phyloP scores from a whole-genome alignment of 306 rosid species.

The Alnus rubra region DNA sequence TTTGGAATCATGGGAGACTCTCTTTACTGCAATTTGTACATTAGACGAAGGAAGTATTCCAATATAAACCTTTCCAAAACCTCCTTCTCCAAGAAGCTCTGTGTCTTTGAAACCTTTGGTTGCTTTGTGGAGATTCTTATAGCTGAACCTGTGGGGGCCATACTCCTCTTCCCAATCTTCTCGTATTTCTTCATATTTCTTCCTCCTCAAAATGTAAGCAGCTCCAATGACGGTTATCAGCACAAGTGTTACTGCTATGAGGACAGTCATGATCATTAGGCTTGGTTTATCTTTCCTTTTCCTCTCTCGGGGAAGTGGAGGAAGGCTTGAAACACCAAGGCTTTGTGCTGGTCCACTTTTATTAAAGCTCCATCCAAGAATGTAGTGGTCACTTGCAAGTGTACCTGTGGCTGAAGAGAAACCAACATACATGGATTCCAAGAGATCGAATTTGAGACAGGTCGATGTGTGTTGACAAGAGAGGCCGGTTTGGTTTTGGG shows the following conservation, averaged over 20 bases:
- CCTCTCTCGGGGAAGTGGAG: not conserved
- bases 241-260: not conserved
- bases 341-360: constrained; percentile 34
- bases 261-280: not conserved
- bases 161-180: constrained; percentile 46
- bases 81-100: constrained; percentile 40
- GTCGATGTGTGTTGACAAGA: constrained; percentile 15
- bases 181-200: constrained; percentile 24
- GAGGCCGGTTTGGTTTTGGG: constrained; percentile 25
- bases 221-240: not conserved
- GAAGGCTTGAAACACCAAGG: constrained; percentile 13
- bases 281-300: not conserved
- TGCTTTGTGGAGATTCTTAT: constrained; percentile 30
- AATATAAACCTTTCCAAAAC: constrained; percentile 45
- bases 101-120: constrained; percentile 40
- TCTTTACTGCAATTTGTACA: constrained; percentile 38
- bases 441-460: constrained; percentile 18
- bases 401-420: constrained; percentile 39
- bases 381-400: constrained; percentile 12
- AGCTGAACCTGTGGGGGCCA: constrained; percentile 40
- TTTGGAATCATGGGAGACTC: constrained; percentile 36
- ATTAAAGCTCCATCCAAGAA: constrained; percentile 43
- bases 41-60: constrained; percentile 30
- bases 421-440: constrained; percentile 37
- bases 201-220: constrained; percentile 18